Evolutionary conservation across 371 early-diverging fungal genomes (phyloP).

Genomic region (Capillidium rhysosporum): DNA sequence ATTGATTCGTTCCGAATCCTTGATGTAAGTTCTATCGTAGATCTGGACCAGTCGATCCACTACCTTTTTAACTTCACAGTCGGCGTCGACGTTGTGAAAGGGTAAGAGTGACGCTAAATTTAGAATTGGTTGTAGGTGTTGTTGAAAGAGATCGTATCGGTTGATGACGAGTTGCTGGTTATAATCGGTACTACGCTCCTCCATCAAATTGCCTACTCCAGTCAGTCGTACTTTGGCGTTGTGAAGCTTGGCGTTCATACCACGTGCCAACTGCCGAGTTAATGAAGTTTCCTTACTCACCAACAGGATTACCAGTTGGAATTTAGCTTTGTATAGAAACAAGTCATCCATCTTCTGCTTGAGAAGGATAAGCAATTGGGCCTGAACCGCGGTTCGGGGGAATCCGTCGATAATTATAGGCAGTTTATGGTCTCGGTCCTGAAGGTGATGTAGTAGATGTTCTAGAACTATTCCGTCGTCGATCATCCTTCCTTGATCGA

Average conservation of each 20-base stretch:
- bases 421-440: slow-evolving; percentile 33
- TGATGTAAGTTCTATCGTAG: not conserved
- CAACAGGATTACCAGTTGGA: slow-evolving; percentile 37
- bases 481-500: slow-evolving; percentile 45
- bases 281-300: slow-evolving; percentile 44
- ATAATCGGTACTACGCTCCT: slow-evolving; percentile 42
- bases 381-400: slow-evolving; percentile 43
- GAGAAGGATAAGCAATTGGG: slow-evolving; percentile 33
- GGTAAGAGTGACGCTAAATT: not conserved
- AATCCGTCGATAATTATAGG: slow-evolving; percentile 48
- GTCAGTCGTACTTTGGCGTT: slow-evolving; percentile 31
- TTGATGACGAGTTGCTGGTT: slow-evolving; percentile 17
- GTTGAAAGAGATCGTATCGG: not conserved
- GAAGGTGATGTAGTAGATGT: slow-evolving; percentile 16
- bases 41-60: not conserved
- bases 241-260: slow-evolving; percentile 32
- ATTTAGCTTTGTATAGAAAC: slow-evolving; percentile 29
- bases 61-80: slow-evolving; percentile 50
- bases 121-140: not conserved
- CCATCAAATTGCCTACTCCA: slow-evolving; percentile 34
- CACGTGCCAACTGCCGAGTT: slow-evolving; percentile 31
- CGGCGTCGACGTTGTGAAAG: slow-evolving; percentile 5
- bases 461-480: slow-evolving; percentile 8
- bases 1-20: too few relatives aligned
- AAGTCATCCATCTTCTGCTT: slow-evolving; percentile 40